Conservation (phyloP, 306 rosid genomes). For the Citrullus colocynthis region DNA sequence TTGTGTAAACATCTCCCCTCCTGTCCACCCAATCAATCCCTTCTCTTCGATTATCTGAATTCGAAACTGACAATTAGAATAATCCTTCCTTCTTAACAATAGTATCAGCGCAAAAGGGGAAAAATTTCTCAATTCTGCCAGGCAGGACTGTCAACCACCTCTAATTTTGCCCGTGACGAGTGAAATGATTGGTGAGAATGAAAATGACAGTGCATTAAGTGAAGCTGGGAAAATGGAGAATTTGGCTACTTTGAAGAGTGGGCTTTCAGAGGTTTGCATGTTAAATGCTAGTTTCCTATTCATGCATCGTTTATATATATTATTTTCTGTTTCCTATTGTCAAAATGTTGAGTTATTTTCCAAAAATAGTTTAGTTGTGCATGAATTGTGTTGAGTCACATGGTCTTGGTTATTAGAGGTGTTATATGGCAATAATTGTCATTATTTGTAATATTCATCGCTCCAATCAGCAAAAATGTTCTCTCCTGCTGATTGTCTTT, state of each 20-base stretch:
- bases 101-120: conserved; percentile 59
- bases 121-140: conserved; percentile 51
- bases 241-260: conserved; percentile 33
- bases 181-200: conserved; percentile 62
- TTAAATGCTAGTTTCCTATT: conserved; percentile 4
- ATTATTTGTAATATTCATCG: not conserved
- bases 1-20: not conserved
- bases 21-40: not conserved
- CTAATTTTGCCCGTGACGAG: conserved; percentile 49
- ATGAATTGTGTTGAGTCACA: not conserved
- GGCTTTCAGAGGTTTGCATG: conserved; percentile 62
- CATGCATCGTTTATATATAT: not conserved
- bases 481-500: not conserved
- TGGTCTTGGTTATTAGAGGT: not conserved
- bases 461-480: not conserved
- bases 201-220: conserved; percentile 12
- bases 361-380: not conserved
- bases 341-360: not conserved
- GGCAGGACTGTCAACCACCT: conserved; percentile 69
- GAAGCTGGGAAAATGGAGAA: conserved; percentile 37
- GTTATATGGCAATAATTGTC: not conserved
- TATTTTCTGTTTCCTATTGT: not conserved
- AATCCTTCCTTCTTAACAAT: conserved; percentile 21
- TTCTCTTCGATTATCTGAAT: not conserved
- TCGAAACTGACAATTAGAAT: not conserved